phyloP scores from a whole-genome alignment of 75 land plant species.

The Selaginella tamariscina region DNA sequence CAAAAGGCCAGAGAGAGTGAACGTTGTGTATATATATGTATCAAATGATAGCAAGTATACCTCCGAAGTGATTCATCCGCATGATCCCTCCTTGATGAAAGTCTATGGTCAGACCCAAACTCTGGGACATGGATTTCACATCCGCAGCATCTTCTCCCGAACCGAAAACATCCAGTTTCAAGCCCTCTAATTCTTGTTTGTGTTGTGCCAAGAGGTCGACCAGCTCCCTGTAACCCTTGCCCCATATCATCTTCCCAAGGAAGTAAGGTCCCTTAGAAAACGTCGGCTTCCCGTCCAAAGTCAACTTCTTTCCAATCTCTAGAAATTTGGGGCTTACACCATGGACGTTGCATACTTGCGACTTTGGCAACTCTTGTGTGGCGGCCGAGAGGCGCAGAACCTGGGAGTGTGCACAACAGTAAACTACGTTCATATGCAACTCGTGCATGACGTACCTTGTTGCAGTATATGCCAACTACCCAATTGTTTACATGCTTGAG shows the following conservation, averaged over 20 bases:
- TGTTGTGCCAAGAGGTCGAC: constrained; percentile 70
- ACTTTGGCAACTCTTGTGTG: constrained; percentile 80
- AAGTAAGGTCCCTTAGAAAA: constrained; percentile 91
- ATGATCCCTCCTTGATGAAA: constrained; percentile 88
- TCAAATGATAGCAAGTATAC: constrained; percentile 38
- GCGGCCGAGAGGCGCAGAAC: constrained; percentile 89
- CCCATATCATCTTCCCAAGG: constrained; percentile 98
- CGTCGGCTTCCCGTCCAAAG: constrained; percentile 42
- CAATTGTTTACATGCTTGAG: constrained; percentile 90
- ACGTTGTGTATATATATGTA: too few relatives aligned
- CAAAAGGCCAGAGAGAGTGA: too few relatives aligned
- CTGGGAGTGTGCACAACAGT: too few relatives aligned
- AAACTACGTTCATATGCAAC: too few relatives aligned
- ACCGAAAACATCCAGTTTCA: constrained; percentile 79
- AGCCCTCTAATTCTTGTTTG: constrained; percentile 58
- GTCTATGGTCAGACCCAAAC: constrained; percentile 48
- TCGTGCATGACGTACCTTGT: constrained; percentile 64
- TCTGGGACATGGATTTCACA: constrained; percentile 54
- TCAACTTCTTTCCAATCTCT: constrained; percentile 60
- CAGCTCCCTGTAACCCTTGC: constrained; percentile 87
- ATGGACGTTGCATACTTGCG: constrained; percentile 88
- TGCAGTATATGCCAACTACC: constrained; percentile 64
- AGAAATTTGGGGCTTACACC: constrained; percentile 93
- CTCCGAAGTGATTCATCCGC: constrained; percentile 87
- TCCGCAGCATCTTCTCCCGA: constrained; percentile 83